Conservation (phyloP, 352 stramenopile species). For the Globisporangium apiculatum region DNA sequence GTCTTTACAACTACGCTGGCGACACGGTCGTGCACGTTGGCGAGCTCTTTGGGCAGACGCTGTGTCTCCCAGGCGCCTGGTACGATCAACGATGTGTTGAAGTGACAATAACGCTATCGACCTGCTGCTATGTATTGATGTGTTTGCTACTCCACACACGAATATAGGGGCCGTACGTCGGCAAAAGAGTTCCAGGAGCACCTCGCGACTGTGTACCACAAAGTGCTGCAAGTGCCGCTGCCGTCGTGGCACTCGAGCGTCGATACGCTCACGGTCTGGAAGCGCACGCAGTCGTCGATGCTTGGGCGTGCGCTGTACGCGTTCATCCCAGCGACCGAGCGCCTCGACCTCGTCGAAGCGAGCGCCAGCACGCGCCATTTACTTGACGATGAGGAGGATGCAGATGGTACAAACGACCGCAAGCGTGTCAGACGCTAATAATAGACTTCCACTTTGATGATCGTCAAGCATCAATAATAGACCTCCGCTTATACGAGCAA, state of each 20-base stretch:
- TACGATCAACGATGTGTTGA: constrained; percentile 15
- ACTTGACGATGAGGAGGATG: constrained; percentile 16
- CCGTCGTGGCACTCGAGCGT: constrained; percentile 91
- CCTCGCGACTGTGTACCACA: constrained; percentile 90
- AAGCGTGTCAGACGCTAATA: neutral
- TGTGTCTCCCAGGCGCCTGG: constrained; percentile 86
- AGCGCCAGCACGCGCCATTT: constrained; percentile 67
- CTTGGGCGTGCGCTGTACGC: constrained; percentile 77
- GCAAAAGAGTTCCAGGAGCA: constrained; percentile 89
- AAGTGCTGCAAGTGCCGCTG: constrained; percentile 87
- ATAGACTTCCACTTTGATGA: neutral
- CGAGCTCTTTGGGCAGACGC: constrained; percentile 88
- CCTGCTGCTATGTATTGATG: too few relatives aligned
- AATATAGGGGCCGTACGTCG: constrained; percentile 82
- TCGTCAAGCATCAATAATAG: neutral
- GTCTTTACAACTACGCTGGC: constrained; percentile 88
- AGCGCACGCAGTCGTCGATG: constrained; percentile 88
- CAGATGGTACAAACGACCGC: neutral
- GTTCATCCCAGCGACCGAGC: constrained; percentile 68
- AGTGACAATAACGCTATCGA: too few relatives aligned
- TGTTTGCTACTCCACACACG: too few relatives aligned
- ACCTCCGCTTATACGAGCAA: neutral
- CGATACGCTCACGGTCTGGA: constrained; percentile 92
- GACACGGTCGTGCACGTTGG: constrained; percentile 92
- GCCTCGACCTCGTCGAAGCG: constrained; percentile 54